These are phyloP conservation scores for Cyclocybe aegerita DNA, from an alignment of 768 basidiomycete species.

Conservation along the genomic window DNA sequence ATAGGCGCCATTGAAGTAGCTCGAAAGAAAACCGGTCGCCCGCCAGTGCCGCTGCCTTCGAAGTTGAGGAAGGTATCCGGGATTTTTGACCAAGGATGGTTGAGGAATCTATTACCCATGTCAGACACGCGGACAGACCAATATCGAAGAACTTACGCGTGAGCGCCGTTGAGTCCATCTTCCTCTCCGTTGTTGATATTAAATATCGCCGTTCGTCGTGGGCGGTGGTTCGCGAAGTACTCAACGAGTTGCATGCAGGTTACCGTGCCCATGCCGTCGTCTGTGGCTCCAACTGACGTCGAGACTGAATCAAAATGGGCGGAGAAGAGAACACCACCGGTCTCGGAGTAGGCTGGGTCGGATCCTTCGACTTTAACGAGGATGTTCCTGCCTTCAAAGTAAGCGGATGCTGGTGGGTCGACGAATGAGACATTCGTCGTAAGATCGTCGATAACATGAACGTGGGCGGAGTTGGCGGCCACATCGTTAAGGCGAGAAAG, in stretches of 20 bases:
- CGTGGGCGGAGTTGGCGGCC: conserved; percentile 6
- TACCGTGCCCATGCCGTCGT: conserved; percentile 66
- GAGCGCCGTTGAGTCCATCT: conserved; percentile 65
- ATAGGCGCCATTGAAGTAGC: conserved; percentile 54
- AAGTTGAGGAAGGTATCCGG: conserved; percentile 68
- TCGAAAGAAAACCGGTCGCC: conserved; percentile 71
- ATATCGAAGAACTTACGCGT: conserved; percentile 32
- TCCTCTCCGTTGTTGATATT: conserved; percentile 83
- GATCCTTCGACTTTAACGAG: conserved; percentile 57
- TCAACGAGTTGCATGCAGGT: conserved; percentile 58
- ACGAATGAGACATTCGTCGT: conserved; percentile 45
- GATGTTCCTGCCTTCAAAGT: conserved; percentile 61
- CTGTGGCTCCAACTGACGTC: conserved; percentile 64
- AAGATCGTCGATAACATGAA: conserved; percentile 14
- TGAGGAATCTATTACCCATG: conserved; percentile 45
- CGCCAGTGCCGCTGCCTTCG: conserved; percentile 72
- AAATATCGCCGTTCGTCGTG: conserved; percentile 62
- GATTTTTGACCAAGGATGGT: conserved; percentile 67
- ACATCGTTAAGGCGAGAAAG: conserved; percentile 12
- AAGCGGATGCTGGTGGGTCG: conserved; percentile 20
- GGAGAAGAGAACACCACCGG: conserved; percentile 26
- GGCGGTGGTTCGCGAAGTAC: conserved; percentile 44
- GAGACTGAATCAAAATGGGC: conserved; percentile 79
- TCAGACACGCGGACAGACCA: not conserved
- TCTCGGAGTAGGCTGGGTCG: not conserved